A percentile compares a stretch with the other conserved stretches of the same genome.
These are phyloP conservation scores for Luffa acutangula DNA, from an alignment of 306 rosid genomes.

Conservation along the genomic window DNA sequence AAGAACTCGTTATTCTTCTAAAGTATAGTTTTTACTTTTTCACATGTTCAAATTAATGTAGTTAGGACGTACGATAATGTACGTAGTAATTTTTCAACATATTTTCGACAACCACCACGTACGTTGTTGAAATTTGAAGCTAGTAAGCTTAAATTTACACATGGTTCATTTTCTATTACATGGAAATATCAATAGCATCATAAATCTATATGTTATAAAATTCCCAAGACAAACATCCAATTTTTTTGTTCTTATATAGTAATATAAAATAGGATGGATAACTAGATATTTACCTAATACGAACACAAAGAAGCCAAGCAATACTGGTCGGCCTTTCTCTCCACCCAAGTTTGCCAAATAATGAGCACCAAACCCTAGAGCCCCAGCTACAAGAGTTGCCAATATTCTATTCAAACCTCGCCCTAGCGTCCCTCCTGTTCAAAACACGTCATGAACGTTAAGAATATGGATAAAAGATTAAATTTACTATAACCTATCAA, in stretches of 20 bases:
- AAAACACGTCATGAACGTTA: conserved; percentile 32
- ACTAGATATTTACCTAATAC: conserved; percentile 33
- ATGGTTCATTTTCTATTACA: background rate
- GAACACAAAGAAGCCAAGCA: conserved; percentile 65
- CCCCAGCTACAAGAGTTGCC: conserved; percentile 77
- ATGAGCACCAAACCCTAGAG: conserved; percentile 68
- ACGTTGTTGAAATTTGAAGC: no score
- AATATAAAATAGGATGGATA: background rate
- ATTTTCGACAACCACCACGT: no score
- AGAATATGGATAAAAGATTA: background rate
- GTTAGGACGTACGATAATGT: no score
- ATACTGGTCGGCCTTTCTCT: conserved; percentile 42
- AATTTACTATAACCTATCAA: background rate
- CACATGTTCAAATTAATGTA: no score
- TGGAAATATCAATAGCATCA: no score
- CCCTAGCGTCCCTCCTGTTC: conserved; percentile 66
- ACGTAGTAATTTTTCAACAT: no score
- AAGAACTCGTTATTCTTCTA: no score
- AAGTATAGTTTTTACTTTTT: no score
- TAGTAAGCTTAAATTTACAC: no score
- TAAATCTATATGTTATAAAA: no score
- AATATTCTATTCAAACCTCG: conserved; percentile 64
- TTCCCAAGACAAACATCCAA: background rate
- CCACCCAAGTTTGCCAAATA: conserved; percentile 53
- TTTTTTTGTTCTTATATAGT: no score